phyloP scores from a whole-genome alignment of 176 grass and related monocot species.

The Ensete ventricosum region DNA sequence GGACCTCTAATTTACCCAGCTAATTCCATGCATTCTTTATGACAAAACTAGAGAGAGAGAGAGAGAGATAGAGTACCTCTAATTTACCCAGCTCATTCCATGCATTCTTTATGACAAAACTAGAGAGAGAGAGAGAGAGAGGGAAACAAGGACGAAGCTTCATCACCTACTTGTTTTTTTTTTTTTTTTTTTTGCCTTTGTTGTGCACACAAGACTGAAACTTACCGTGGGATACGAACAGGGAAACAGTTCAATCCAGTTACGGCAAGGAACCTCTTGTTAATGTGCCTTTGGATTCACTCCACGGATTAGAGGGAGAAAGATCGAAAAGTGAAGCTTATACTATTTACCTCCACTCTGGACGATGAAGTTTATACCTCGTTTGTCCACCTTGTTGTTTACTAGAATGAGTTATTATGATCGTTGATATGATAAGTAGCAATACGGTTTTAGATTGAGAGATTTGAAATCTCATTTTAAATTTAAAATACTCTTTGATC shows the following conservation, averaged over 20 bases:
- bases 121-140: not conserved
- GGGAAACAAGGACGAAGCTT: not conserved
- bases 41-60: not conserved
- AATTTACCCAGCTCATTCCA: not conserved
- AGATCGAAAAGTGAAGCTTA: not conserved
- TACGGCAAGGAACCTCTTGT: not conserved
- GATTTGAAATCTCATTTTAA: too few relatives aligned
- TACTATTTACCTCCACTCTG: too few relatives aligned
- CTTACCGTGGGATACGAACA: not conserved
- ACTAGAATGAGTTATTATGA: too few relatives aligned
- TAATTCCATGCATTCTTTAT: not conserved
- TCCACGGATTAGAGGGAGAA: not conserved
- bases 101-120: not conserved
- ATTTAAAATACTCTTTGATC: too few relatives aligned
- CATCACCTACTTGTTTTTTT: not conserved
- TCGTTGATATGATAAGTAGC: too few relatives aligned
- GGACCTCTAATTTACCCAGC: not conserved
- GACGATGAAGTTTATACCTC: too few relatives aligned
- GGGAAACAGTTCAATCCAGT: not conserved
- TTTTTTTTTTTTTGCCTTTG: not conserved
- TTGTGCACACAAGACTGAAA: not conserved
- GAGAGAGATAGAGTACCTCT: not conserved
- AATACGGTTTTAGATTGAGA: too few relatives aligned
- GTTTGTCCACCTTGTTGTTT: too few relatives aligned
- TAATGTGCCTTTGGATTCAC: not conserved